Evolutionary conservation across 106 monocot species (phyloP), one percentile per base, ranked within the genome.

Genomic region (Phalaenopsis aphrodite): DNA sequence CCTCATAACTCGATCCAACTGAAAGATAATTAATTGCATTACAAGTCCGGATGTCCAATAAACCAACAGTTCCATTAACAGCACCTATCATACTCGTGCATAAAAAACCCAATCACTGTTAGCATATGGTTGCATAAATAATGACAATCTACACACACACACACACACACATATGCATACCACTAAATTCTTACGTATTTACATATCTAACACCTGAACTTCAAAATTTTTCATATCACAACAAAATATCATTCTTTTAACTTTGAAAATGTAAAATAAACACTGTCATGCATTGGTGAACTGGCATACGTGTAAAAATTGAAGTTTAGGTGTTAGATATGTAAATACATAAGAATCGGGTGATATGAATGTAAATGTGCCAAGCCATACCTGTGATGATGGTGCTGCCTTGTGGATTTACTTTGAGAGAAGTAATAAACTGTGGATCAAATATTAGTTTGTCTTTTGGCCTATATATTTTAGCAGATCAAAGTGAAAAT

Each of bases 341-440:
- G 30, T 30, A 30, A 30, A 30, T 30, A 30, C 30, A 30, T 30
- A 30, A 30, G 30, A 30, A 30, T 30, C 30, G 30, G 30, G 30
- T 30, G 30, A 30, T 5, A 61, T 21, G 61, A 19, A 19, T n/a
- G 7, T 30, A 30, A 10, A 14, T 38, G 41, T 39, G 71, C 7
- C 14, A 71, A 42, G 67, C 9, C 41, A 45, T 52, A 90, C 95
- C 95, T 81, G 92, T 95, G 39, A 95, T 87, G 75, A 92, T 77
- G 41, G 82, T 88, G 74, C 87, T 85, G 88, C 87, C 83, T 75
- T 86, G 75, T 64, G 88, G 83, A 84, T 87, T 81, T 79, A 81
- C 78, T 87, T 92, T 88, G 82, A 92, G 56, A 45, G 95, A 92
- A 23, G 90, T 88, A 75, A 95, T 92, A 78, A 87, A 92, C 95